Evolutionary conservation across 345 rosid species (phyloP).

Genomic region (Brassica rapa): DNA sequence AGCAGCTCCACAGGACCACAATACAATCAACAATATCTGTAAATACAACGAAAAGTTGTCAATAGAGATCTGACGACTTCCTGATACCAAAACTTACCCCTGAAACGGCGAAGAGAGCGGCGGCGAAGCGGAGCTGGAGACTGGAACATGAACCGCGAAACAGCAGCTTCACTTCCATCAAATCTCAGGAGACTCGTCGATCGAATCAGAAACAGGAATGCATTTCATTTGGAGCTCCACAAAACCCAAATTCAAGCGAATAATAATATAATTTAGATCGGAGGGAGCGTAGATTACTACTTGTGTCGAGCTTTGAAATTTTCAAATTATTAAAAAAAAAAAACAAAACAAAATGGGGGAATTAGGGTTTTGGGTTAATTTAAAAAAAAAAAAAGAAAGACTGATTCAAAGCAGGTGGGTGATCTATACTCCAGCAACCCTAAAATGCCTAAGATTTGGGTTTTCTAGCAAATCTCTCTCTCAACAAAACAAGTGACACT

Average conservation of each 20-base stretch:
- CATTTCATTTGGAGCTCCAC: slow-evolving; percentile 44
- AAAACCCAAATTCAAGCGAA: background rate
- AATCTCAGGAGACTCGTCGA: slow-evolving; percentile 45
- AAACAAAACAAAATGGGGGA: background rate
- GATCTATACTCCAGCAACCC: slow-evolving; percentile 41
- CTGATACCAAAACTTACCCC: slow-evolving; percentile 49
- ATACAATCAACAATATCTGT: slow-evolving; percentile 66
- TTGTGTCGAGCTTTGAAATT: slow-evolving; percentile 24
- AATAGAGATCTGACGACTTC: background rate
- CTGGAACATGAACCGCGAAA: slow-evolving; percentile 43
- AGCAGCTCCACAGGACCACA: slow-evolving; percentile 50
- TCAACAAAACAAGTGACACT: slow-evolving; percentile 33
- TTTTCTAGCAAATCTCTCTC: background rate
- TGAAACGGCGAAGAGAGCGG: slow-evolving; percentile 38
- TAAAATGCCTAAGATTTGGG: slow-evolving; percentile 9
- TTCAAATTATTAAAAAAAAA: slow-evolving; percentile 9
- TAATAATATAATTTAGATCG: slow-evolving; percentile 6
- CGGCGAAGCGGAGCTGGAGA: slow-evolving; percentile 54
- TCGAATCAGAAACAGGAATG: slow-evolving; percentile 40
- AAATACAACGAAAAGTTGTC: background rate
- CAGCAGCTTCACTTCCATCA: slow-evolving; percentile 61
- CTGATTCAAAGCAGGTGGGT: slow-evolving; percentile 42
- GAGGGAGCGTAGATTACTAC: slow-evolving; percentile 29
- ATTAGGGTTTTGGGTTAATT: slow-evolving; percentile 28
- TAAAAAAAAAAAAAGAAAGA: background rate